Evolutionary conservation across 2,329 filamentous ascomycete species (phyloP), one percentile per base, ranked within the genome.

Genomic region (Dactylonectria estremocensis): DNA sequence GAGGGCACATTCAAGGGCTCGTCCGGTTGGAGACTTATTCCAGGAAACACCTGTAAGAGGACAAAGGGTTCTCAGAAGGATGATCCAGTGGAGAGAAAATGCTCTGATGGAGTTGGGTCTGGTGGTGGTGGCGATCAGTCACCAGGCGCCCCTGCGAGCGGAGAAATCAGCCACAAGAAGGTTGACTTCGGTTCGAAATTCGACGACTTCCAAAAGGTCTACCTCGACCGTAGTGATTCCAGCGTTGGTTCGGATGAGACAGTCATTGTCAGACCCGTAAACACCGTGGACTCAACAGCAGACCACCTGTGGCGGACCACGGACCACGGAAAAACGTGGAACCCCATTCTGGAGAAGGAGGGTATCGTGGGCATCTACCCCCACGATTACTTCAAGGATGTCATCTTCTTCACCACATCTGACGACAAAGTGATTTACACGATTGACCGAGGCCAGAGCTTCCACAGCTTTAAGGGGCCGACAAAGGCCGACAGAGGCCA

Each of bases 21-120:
- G 3, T 97, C 95, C 33, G 96, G 96, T 28, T 99, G 94, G 89
- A 91, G 95, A 66, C 87, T 95, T 73, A 98, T 99, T 67, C 95
- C 96, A 0, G 93, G 93, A 28, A 92, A 95, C 78, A 88, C 88
- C 24, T 95, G 93, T 80, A 88, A 90, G 72, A 84, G 89, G 53
- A 87, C 83, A 14, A 79, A 80, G 14, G 92, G 90, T 45, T 81
- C 85, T 55, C 88, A 93, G 71, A 91, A 93, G 75, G 93, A 95
- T 74, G 87, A 91, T 61, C 83, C 86, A n/a, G 87, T 94, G 14
- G 91, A 97, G 73, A 88, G 91, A 68, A 88, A 92, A 66, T 99
- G 96, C 82, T 88, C 87, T 16, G 93, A 96, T 67, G 83, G 85
- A 16, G 80, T 81, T 9, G 80, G 68, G 3, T 33, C 50, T 22